These are phyloP conservation scores for Chlamydomonas sphaeroides DNA, from an alignment of 139 green algal species.

Conservation along the genomic window DNA sequence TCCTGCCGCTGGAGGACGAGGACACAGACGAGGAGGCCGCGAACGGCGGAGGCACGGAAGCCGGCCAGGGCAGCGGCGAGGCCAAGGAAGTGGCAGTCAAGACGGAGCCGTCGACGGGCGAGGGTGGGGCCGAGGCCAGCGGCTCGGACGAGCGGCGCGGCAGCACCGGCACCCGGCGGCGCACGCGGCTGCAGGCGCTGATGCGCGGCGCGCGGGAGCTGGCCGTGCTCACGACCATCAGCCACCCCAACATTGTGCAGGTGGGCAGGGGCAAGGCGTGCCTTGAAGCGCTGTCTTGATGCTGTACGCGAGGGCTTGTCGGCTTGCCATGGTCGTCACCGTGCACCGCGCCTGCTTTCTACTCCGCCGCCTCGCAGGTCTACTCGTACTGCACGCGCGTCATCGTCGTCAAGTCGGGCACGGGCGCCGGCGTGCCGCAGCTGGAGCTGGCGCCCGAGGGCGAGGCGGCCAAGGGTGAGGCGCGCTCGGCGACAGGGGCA, in stretches of 20 bases:
- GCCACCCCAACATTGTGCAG: slow-evolving; percentile 37
- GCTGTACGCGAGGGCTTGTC: no score
- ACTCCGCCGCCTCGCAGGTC: slow-evolving; percentile 11
- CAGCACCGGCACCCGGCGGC: background rate
- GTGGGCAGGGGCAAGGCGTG: no score
- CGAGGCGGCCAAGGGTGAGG: no score
- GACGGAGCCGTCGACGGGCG: background rate
- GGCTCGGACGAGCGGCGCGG: background rate
- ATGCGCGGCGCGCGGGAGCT: slow-evolving; percentile 30
- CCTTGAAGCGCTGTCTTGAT: no score
- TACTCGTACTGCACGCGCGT: slow-evolving; percentile 35
- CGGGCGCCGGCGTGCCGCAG: background rate
- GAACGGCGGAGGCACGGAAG: no score
- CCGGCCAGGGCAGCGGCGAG: no score
- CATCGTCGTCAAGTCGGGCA: background rate
- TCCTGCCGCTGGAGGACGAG: background rate
- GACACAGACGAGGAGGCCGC: background rate
- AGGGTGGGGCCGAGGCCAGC: no score
- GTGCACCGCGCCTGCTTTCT: no score
- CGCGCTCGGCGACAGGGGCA: no score
- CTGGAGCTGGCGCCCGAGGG: slow-evolving; percentile 17
- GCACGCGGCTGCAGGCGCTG: background rate
- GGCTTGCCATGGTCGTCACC: no score
- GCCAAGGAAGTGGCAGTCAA: no score
- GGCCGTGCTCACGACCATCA: slow-evolving; percentile 14